Base-by-base conservation (phyloP, 768 basidiomycete species). In the Cyathus striatus region DNA sequence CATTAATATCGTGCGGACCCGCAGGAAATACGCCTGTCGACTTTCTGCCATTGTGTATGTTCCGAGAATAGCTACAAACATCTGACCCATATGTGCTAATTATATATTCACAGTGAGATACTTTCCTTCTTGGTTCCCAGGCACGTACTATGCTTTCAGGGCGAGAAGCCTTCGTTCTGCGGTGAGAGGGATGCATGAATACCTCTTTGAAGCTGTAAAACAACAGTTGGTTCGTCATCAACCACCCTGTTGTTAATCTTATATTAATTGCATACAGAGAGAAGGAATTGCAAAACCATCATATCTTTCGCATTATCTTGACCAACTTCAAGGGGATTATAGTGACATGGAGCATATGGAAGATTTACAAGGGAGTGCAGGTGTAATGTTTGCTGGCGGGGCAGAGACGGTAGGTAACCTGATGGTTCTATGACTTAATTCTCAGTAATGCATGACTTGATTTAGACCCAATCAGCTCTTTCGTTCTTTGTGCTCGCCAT, bases 91-190 rank as follows among this genome's bases (percentile, higher is more conserved):
- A n/a, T n/a, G n/a, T n/a, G n/a, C 21, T 42, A 14, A 41, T 13
- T n/a, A 3, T 20, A 20, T 24, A 12, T 18, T 3, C 34, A 16
- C 21, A 72, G 70, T 72, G 39, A 62, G 59, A 51, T 55, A 69
- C 40, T 48, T 71, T 14, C 69, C 69, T 1, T 44, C 26, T 13
- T 71, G 69, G 69, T 36, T 68, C 7, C 70, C 70, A 16, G 70
- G 69, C 1, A 57, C 63, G 16, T 53, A 58, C 27, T 70, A 61
- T 42, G 56, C 61, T 32, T 54, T 52, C 21, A 58, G 58, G 35
- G 70, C 65, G 6, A 52, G 57, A n/a, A 42, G 52, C 14, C 61
- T 65, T 52, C 55, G 54, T 26, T 53, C 39, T 32, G 49, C 50
- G 12, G 55, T 65, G 21, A 40, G 56, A 2, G 52, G 53, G 17